phyloP scores from a whole-genome alignment of 441 rosid genomes.

The Dalechampia spathulata region DNA sequence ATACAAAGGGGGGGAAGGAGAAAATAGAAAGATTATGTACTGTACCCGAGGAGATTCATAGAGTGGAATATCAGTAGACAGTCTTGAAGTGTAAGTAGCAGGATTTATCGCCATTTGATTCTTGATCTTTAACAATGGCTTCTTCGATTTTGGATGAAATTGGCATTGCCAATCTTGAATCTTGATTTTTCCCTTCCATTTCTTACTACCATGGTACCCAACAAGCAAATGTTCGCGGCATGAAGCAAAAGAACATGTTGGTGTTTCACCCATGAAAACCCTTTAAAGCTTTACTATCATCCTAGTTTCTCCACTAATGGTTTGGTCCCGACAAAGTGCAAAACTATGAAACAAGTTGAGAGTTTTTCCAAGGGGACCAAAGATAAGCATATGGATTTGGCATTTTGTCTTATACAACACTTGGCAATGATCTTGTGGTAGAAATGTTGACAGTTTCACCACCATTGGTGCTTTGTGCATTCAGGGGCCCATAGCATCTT shows the following conservation, averaged over 20 bases:
- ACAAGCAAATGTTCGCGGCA: constrained; percentile 7
- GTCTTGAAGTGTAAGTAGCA: constrained; percentile 57
- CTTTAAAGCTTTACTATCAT: background rate
- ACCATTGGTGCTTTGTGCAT: constrained; percentile 4
- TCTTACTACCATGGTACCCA: constrained; percentile 10
- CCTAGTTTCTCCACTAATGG: background rate
- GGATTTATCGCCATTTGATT: constrained; percentile 36
- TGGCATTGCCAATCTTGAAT: constrained; percentile 21
- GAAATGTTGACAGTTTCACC: background rate
- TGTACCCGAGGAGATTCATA: constrained; percentile 78
- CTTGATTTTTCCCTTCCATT: constrained; percentile 17
- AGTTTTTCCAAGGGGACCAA: background rate
- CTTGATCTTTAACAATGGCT: constrained; percentile 12
- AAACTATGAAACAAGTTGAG: background rate
- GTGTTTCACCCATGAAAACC: constrained; percentile 23
- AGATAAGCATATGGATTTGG: constrained; percentile 1
- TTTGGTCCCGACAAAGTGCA: background rate
- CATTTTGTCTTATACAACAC: constrained; percentile 13
- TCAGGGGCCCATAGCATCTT: background rate
- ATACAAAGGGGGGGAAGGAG: background rate
- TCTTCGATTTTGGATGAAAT: constrained; percentile 9
- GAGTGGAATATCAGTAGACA: constrained; percentile 73
- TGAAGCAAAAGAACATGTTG: constrained; percentile 19
- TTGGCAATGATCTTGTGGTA: constrained; percentile 9
- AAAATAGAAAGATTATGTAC: background rate